A percentile compares a stretch with the other conserved stretches of the same genome.
These are phyloP conservation scores for Sporisorium scitamineum DNA, from an alignment of 1,284 basidiomycete species.

Conservation along the genomic window DNA sequence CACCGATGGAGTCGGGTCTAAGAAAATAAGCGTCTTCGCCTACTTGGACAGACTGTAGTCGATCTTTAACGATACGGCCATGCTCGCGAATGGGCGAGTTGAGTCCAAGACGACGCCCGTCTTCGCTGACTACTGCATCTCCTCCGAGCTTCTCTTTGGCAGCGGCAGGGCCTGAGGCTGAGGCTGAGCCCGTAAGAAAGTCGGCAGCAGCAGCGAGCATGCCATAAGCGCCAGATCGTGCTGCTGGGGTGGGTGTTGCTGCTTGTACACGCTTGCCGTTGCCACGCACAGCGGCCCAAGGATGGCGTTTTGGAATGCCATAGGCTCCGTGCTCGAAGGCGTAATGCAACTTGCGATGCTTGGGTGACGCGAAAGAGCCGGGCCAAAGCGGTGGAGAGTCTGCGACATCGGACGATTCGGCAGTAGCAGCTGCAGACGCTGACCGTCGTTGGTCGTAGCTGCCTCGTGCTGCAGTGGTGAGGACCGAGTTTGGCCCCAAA, in stretches of 20 bases:
- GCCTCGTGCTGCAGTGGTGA: constrained; percentile 25
- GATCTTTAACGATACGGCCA: constrained; percentile 62
- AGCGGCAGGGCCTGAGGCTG: constrained; percentile 17
- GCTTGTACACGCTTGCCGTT: constrained; percentile 57
- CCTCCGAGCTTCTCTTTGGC: constrained; percentile 39
- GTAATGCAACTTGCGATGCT: constrained; percentile 39
- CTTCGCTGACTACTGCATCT: constrained; percentile 22
- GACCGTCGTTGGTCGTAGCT: constrained; percentile 23
- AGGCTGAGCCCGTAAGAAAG: constrained; percentile 50
- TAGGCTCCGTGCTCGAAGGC: constrained; percentile 69
- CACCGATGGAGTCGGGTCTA: constrained; percentile 81
- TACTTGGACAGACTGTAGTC: constrained; percentile 76
- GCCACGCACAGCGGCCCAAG: constrained; percentile 51
- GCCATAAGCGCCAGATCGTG: constrained; percentile 50
- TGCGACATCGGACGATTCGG: constrained; percentile 18
- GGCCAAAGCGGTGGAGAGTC: constrained; percentile 39
- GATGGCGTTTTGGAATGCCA: constrained; percentile 70
- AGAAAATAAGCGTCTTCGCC: constrained; percentile 90
- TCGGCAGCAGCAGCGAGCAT: constrained; percentile 65
- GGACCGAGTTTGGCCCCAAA: constrained; percentile 19
- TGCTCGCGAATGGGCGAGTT: constrained; percentile 62
- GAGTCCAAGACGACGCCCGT: constrained; percentile 48
- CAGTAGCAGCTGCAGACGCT: constrained; percentile 14
- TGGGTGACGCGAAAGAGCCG: constrained; percentile 29
- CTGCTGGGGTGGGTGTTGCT: constrained; percentile 23